Conservation (phyloP, 148 eudicot genomes). For the Rhododendron molle region DNA sequence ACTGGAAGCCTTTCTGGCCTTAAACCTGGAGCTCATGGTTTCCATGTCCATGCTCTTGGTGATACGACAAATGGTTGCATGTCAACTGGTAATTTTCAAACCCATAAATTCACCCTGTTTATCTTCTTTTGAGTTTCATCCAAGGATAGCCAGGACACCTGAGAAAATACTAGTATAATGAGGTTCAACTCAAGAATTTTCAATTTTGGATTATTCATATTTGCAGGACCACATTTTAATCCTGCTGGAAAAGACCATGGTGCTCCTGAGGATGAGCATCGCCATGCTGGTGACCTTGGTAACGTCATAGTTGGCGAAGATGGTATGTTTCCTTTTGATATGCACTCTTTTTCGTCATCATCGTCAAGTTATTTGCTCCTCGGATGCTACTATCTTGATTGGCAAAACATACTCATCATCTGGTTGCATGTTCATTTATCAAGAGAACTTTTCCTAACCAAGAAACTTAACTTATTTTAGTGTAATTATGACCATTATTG, state of each 20-base stretch:
- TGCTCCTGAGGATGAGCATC: constrained; percentile 79
- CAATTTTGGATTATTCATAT: neutral
- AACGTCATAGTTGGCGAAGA: constrained; percentile 84
- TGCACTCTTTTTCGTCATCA: neutral
- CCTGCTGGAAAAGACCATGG: constrained; percentile 88
- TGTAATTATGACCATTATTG: neutral
- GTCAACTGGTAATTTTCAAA: constrained; percentile 67
- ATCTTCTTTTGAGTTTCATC: neutral
- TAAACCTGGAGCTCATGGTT: constrained; percentile 86
- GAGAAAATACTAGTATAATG: neutral
- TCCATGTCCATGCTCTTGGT: constrained; percentile 93
- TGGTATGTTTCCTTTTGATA: constrained; percentile 42
- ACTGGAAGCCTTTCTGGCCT: constrained; percentile 77
- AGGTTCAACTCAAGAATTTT: neutral
- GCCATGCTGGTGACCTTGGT: constrained; percentile 99
- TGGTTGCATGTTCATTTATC: neutral
- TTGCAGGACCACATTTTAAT: constrained; percentile 83
- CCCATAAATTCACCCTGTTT: neutral
- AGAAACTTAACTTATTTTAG: neutral
- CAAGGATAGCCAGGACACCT: neutral
- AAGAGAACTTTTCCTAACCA: neutral
- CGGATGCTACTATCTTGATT: neutral
- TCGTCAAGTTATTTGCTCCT: neutral
- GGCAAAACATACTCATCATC: neutral
- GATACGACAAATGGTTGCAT: constrained; percentile 96